Evolutionary conservation across 2,329 filamentous ascomycete species (phyloP).

Genomic region (Mycocentrospora acerina): DNA sequence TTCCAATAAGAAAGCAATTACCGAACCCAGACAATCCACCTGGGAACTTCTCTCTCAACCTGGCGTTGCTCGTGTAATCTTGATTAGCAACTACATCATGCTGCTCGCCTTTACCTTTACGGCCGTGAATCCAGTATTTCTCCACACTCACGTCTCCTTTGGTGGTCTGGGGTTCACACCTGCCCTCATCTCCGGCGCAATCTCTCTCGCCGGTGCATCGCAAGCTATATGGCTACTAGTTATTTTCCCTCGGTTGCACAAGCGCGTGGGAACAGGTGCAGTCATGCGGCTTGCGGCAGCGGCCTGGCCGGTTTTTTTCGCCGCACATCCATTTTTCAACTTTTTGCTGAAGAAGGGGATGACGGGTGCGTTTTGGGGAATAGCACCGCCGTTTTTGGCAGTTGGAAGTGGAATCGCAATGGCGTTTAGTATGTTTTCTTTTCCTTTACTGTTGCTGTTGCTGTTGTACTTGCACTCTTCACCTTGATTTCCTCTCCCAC

Average conservation of each 20-base stretch:
- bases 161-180: conserved; percentile 68
- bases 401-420: conserved; percentile 67
- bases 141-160: conserved; percentile 61
- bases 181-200: conserved; percentile 64
- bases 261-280: conserved; percentile 64
- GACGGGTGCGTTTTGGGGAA: conserved; percentile 59
- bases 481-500: no score
- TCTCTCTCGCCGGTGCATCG: conserved; percentile 63
- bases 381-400: conserved; percentile 47
- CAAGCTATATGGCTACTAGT: conserved; percentile 73
- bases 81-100: conserved; percentile 66
- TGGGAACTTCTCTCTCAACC: conserved; percentile 61
- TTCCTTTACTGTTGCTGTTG: no score
- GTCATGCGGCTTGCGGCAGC: conserved; percentile 61
- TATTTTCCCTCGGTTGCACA: conserved; percentile 68
- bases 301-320: conserved; percentile 67
- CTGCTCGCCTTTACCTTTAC: conserved; percentile 72
- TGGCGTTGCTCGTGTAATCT: conserved; percentile 66
- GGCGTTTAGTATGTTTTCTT: no score
- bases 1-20: conserved; percentile 17
- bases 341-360: conserved; percentile 54
- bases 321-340: conserved; percentile 56
- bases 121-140: conserved; percentile 67
- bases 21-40: conserved; percentile 46
- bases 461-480: no score